A percentile compares a stretch with the other conserved stretches of the same genome.
phyloP scores from a whole-genome alignment of 106 monocot genomes.

The Agapanthus africanus region DNA sequence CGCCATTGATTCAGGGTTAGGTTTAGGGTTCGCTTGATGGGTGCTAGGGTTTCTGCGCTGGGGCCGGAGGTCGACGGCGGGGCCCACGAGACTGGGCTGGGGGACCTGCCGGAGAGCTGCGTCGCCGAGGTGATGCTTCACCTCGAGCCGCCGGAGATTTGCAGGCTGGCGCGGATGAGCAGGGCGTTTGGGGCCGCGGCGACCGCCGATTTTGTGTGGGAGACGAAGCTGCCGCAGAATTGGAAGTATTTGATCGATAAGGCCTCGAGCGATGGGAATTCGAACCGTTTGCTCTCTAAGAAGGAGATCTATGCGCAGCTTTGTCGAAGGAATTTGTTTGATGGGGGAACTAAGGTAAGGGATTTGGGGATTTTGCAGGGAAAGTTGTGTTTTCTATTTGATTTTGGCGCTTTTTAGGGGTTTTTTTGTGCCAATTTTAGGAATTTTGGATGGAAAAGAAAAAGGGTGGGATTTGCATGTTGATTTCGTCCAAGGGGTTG shows the following conservation, averaged over 20 bases:
- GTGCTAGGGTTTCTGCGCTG: slow-evolving; percentile 29
- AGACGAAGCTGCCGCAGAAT: slow-evolving; percentile 64
- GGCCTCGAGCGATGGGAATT: slow-evolving; percentile 6
- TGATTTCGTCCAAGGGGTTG: slow-evolving; percentile 36
- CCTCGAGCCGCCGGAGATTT: slow-evolving; percentile 78
- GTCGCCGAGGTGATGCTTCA: slow-evolving; percentile 62
- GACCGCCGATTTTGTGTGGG: slow-evolving; percentile 62
- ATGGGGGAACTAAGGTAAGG: slow-evolving; percentile 61
- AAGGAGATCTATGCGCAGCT: slow-evolving; percentile 76
- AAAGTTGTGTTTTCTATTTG: not conserved
- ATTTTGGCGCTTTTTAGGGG: not conserved
- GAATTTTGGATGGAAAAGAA: slow-evolving; percentile 49
- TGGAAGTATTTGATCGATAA: slow-evolving; percentile 45
- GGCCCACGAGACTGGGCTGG: slow-evolving; percentile 26
- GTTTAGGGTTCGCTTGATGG: too few relatives aligned
- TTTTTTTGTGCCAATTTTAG: slow-evolving; percentile 14
- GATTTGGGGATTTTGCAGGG: not conserved
- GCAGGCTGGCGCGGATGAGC: slow-evolving; percentile 48
- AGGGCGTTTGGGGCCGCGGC: slow-evolving; percentile 61
- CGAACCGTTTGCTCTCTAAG: slow-evolving; percentile 20
- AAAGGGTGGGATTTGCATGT: slow-evolving; percentile 25
- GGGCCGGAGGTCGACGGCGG: slow-evolving; percentile 22
- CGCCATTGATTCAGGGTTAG: too few relatives aligned
- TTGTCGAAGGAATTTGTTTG: slow-evolving; percentile 53
- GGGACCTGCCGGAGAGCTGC: slow-evolving; percentile 78